Evolutionary conservation across 106 monocot genomes (phyloP), one percentile per base, ranked within the genome.

Genomic region (Allium sativum): DNA sequence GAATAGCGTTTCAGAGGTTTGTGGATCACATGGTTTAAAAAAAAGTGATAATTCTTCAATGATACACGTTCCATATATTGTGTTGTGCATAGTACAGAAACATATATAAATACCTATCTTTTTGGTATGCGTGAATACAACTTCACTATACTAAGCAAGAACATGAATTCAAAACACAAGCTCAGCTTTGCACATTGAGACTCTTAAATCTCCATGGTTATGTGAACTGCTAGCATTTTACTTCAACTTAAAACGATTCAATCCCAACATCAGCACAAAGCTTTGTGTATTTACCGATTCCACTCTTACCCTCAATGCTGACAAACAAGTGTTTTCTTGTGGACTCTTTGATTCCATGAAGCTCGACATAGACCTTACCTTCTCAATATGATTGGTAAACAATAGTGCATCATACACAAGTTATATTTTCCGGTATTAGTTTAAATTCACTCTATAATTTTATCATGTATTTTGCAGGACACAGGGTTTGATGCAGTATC

Each of bases 121-220:
- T 31, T 2, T 31, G 31, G 31, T 31, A 31, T 31, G 31, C 31
- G 4, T 45, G 9, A 10, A 45, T 40, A 11, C 65, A 93, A 89
- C 61, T 94, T 48, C 93, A 94, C 71, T 71, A 74, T 68, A 89
- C 86, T 6, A 94, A 83, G 68, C 80, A 94, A 79, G 93, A 86
- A 7, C 89, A 84, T 48, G 83, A 68, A 14, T 94, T 94, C 59
- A 78, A 66, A 70, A 72, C 78, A 12, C 65, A 75, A 50, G 86
- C 83, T 4, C 86, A 83, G 68, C 65, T 17, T 61, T 90, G 80
- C 86, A 79, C 22, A 89, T 94, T 55, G 89, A 94, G 72, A 81
- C 89, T 48, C 89, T 94, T 42, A 85, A 86, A 43, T 94, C 89
- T 22, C 93, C 93, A 51, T 94, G 93, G 93, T 76, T 94, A 0